Evolutionary conservation across 441 rosid species (phyloP).

Genomic region (Gossypium gossypioides): DNA sequence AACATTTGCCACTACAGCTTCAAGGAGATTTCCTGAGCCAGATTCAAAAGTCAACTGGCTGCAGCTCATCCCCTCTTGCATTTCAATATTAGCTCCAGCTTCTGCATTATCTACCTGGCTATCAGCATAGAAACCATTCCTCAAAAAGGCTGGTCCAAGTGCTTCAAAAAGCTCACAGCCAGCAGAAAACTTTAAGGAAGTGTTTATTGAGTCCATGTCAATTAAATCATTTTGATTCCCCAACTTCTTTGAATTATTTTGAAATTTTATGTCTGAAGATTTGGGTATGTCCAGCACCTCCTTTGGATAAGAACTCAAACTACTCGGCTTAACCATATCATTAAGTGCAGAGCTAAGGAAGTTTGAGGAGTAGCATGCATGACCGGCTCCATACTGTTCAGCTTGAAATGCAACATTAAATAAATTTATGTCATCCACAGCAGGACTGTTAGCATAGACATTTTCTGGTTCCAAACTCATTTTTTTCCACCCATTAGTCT

Average conservation of each 20-base stretch:
- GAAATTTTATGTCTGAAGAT: constrained; percentile 27
- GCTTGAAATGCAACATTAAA: constrained; percentile 34
- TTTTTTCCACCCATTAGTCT: constrained; percentile 35
- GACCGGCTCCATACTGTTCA: constrained; percentile 33
- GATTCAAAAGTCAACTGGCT: constrained; percentile 54
- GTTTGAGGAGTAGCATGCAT: constrained; percentile 20
- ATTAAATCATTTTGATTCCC: constrained; percentile 32
- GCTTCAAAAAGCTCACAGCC: constrained; percentile 81
- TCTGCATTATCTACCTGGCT: constrained; percentile 41
- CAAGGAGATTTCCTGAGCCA: constrained; percentile 66
- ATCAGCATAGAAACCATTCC: constrained; percentile 28
- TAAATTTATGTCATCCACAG: constrained; percentile 22
- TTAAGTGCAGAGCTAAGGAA: constrained; percentile 30
- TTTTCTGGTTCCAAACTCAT: constrained; percentile 22
- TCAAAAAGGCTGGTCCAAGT: constrained; percentile 60
- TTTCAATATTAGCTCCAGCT: constrained; percentile 28
- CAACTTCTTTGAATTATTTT: constrained; percentile 25
- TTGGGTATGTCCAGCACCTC: constrained; percentile 27
- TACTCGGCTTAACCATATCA: constrained; percentile 25
- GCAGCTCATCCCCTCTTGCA: constrained; percentile 44
- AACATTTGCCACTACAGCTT: constrained; percentile 76
- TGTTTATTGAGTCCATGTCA: constrained; percentile 25
- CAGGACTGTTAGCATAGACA: constrained; percentile 27
- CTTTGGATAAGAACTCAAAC: constrained; percentile 26
- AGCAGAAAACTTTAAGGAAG: constrained; percentile 47